phyloP scores from a whole-genome alignment of 2,329 filamentous ascomycete species.

The Penicillium rolfsii region DNA sequence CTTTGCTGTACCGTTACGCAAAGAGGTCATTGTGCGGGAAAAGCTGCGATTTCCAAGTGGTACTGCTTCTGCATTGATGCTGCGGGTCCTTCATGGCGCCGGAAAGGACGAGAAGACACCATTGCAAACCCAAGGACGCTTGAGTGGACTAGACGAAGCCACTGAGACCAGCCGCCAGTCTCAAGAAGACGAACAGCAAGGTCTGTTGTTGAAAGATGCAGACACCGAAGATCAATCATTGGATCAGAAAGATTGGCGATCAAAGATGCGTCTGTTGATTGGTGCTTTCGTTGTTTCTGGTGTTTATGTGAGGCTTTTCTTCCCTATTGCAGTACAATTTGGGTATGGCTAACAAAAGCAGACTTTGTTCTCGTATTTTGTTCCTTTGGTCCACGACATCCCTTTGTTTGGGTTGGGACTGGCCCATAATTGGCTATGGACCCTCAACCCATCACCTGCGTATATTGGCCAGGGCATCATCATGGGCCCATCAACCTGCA shows the following conservation, averaged over 20 bases:
- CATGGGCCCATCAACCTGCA: conserved; percentile 93
- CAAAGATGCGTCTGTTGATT: conserved; percentile 62
- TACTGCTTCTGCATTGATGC: conserved; percentile 92
- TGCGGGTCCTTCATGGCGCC: conserved; percentile 80
- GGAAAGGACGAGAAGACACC: conserved; percentile 48
- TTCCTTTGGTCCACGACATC: conserved; percentile 81
- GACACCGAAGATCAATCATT: conserved; percentile 37
- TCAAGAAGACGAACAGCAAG: conserved; percentile 45
- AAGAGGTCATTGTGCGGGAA: conserved; percentile 90
- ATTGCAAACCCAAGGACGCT: conserved; percentile 21
- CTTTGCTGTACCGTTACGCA: conserved; percentile 87
- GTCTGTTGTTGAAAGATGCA: conserved; percentile 55
- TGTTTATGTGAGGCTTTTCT: conserved; percentile 48
- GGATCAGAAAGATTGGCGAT: conserved; percentile 60
- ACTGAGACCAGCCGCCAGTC: conserved; percentile 37
- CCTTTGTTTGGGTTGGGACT: conserved; percentile 79
- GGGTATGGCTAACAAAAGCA: conserved; percentile 45
- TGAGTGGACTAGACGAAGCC: conserved; percentile 28
- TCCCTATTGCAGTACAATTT: background rate
- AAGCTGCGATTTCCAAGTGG: conserved; percentile 93
- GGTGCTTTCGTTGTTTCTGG: conserved; percentile 65
- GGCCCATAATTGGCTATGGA: conserved; percentile 87
- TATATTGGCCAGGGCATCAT: conserved; percentile 98
- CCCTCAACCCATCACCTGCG: conserved; percentile 92
- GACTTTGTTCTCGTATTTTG: conserved; percentile 86